Evolutionary conservation across 345 rosid genomes (phyloP), one percentile per base, ranked within the genome.

Genomic region (Hypericum androsaemum): DNA sequence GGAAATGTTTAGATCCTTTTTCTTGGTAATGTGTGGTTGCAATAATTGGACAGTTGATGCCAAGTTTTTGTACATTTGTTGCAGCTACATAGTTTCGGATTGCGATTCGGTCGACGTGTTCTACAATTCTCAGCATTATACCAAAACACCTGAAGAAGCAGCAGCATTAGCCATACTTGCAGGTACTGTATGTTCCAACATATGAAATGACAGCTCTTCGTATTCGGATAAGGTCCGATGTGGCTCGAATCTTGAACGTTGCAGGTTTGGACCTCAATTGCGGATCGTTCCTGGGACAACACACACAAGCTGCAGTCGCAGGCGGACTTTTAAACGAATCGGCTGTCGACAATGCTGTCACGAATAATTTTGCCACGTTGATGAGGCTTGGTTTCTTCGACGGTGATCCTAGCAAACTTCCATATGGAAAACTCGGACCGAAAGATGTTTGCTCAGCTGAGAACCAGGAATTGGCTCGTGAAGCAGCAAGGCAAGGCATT

Each of bases 401-500:
- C 3, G 98, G 98, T 0, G 82, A 84, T 56, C 98, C 96, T 1
- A 78, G 81, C 64, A 78, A 77, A 56, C 92, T 78, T 12, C 45
- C 59, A 1, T 92, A 84, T 6, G 98, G 95, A 0, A 74, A 71
- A 2, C 75, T 92, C 1, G 95, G 95, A 35, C 95, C 94, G 1
- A 72, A 65, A 38, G 96, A 92, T 47, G 98, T 88, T 2, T 92
- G 96, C 46, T 79, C 98, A 6, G 41, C 65, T 1, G 68, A 51
- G 43, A 67, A 88, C 62, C 95, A 83, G 64, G 94, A 84, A 53
- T 70, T 92, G 39, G 96, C 96, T 0, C 84, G 77, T 2, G 89
- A 92, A 55, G 89, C 98, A 0, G 95, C 98, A 5, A 82, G 96
- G 69, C 89, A 92, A 71, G 98, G 98, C 57, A 92, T 92, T 10